A percentile compares a stretch with the other conserved stretches of the same genome.
phyloP scores from a whole-genome alignment of 2,329 filamentous ascomycete genomes.

The Cladorrhinum sp. region DNA sequence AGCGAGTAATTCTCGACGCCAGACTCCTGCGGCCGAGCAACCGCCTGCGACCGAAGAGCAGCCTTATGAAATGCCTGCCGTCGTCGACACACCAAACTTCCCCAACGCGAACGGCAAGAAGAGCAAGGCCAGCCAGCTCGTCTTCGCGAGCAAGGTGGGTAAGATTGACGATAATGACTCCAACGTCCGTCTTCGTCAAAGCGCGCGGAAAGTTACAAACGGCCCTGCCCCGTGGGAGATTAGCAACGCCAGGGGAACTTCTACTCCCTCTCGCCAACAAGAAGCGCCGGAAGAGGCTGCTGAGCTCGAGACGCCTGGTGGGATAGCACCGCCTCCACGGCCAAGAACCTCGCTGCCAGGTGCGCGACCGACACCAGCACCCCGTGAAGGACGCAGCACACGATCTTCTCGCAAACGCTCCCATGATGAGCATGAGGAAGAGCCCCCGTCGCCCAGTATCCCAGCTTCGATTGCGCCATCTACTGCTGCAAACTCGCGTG shows the following conservation, averaged over 20 bases:
- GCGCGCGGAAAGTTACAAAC: slow-evolving; percentile 32
- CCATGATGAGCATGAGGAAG: slow-evolving; percentile 51
- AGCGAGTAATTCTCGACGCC: slow-evolving; percentile 7
- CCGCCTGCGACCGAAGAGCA: slow-evolving; percentile 22
- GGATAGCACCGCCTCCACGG: slow-evolving; percentile 15
- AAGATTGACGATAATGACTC: slow-evolving; percentile 28
- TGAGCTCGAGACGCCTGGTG: slow-evolving; percentile 6
- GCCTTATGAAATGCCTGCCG: slow-evolving; percentile 29
- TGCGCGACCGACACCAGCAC: slow-evolving; percentile 28
- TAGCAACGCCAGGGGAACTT: slow-evolving; percentile 12
- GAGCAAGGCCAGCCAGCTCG: slow-evolving; percentile 26
- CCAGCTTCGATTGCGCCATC: slow-evolving; percentile 45
- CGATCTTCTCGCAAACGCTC: slow-evolving; percentile 51
- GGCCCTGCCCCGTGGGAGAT: slow-evolving; percentile 2
- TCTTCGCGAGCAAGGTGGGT: slow-evolving; percentile 28
- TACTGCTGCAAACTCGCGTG: slow-evolving; percentile 54
- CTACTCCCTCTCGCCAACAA: slow-evolving; percentile 1
- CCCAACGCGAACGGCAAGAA: slow-evolving; percentile 30
- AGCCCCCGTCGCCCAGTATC: slow-evolving; percentile 50
- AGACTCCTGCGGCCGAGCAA: slow-evolving; percentile 15
- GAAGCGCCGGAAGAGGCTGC: not conserved
- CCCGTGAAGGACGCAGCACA: slow-evolving; percentile 42
- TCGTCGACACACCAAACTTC: slow-evolving; percentile 27
- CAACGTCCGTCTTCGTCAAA: slow-evolving; percentile 28
- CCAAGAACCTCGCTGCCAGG: slow-evolving; percentile 15